Evolutionary conservation across 495 filamentous ascomycete genomes (phyloP).

Genomic region (Hypoxylon trugodes): DNA sequence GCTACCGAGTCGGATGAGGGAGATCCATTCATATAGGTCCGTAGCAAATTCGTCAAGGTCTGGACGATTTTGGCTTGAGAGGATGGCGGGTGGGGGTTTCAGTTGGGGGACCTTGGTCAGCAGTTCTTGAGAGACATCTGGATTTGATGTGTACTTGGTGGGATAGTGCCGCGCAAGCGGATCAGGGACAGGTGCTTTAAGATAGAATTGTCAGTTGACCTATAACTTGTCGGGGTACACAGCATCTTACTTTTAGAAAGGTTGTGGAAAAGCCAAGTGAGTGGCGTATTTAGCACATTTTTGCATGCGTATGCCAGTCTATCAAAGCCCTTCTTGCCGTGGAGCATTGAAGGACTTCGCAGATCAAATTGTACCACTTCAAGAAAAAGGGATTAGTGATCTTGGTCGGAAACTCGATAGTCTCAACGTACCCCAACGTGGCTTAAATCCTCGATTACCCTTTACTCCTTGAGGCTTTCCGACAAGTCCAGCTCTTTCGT

Average conservation of each 20-base stretch:
- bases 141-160: conserved; percentile 51
- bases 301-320: conserved; percentile 84
- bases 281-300: conserved; percentile 74
- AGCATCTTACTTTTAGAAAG: conserved; percentile 52
- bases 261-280: conserved; percentile 86
- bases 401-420: background rate
- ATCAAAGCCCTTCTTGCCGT: conserved; percentile 91
- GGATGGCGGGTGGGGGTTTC: conserved; percentile 49
- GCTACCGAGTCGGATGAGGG: conserved; percentile 74
- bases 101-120: conserved; percentile 60
- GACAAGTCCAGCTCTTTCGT: conserved; percentile 83
- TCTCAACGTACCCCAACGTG: conserved; percentile 56
- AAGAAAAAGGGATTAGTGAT: conserved; percentile 14
- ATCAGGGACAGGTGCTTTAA: conserved; percentile 52
- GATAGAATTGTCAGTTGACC: conserved; percentile 7
- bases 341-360: conserved; percentile 80
- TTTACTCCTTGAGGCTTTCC: conserved; percentile 73
- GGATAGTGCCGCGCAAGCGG: conserved; percentile 66
- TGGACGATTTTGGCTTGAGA: conserved; percentile 44
- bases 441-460: conserved; percentile 60
- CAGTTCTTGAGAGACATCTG: conserved; percentile 43
- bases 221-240: background rate
- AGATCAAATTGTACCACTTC: conserved; percentile 85
- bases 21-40: conserved; percentile 85
- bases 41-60: conserved; percentile 68